A percentile compares a stretch with the other conserved stretches of the same genome.
phyloP scores from a whole-genome alignment of 2,329 filamentous ascomycete species.

The Fusarium chuoi region DNA sequence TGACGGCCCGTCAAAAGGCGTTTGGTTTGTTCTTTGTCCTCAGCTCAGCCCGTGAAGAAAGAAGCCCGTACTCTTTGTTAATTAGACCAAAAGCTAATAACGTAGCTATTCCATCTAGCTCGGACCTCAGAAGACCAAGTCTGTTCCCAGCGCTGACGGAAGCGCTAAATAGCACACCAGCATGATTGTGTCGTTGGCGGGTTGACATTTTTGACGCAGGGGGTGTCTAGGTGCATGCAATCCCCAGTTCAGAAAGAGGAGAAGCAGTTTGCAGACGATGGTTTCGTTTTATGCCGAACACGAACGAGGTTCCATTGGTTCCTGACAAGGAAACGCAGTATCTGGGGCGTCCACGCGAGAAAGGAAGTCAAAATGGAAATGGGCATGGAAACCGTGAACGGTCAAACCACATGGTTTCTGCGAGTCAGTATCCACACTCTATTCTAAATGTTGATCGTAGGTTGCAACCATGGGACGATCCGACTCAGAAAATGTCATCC shows the following conservation, averaged over 20 bases:
- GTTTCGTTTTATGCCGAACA: constrained; percentile 14
- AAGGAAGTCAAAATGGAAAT: not conserved
- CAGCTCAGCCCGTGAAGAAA: constrained; percentile 4
- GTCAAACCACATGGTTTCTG: constrained; percentile 34
- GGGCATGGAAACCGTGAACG: constrained; percentile 4
- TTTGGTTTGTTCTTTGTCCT: constrained; percentile 23
- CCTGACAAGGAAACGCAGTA: constrained; percentile 5
- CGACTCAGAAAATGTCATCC: constrained; percentile 11
- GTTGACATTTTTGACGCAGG: constrained; percentile 44
- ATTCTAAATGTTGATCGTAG: constrained; percentile 16
- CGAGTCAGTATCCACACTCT: constrained; percentile 35
- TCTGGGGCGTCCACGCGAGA: constrained; percentile 20
- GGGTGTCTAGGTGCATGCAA: constrained; percentile 27
- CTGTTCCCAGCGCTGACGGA: constrained; percentile 16
- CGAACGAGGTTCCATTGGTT: constrained; percentile 18
- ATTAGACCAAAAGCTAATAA: not conserved
- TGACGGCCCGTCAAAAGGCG: constrained; percentile 17
- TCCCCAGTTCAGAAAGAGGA: constrained; percentile 13
- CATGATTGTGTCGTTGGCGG: constrained; percentile 37
- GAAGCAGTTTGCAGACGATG: not conserved
- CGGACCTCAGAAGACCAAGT: constrained; percentile 8
- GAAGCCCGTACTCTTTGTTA: not conserved
- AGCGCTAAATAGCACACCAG: constrained; percentile 29
- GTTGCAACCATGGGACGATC: constrained; percentile 4
- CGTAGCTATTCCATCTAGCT: constrained; percentile 10